Evolutionary conservation across 2,329 filamentous ascomycete genomes (phyloP).

Genomic region (Fusarium solani-melongenae): DNA sequence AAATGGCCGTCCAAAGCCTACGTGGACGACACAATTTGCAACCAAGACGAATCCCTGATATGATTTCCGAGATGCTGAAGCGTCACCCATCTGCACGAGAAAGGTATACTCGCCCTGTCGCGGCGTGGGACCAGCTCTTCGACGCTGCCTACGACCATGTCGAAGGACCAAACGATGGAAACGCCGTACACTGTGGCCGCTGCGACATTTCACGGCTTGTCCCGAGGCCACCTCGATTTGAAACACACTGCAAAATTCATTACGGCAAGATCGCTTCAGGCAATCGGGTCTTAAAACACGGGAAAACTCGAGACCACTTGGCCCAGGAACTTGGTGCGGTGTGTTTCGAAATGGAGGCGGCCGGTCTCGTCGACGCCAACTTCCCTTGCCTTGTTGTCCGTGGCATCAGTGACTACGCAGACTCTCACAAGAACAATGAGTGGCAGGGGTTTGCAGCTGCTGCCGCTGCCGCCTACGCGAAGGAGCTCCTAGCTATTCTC

Average conservation of each 20-base stretch:
- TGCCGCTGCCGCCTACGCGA: not conserved
- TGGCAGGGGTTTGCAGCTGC: not conserved
- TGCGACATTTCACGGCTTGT: not conserved
- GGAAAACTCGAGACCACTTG: not conserved
- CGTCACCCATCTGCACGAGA: too few species aligned
- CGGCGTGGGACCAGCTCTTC: too few species aligned
- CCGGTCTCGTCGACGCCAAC: not conserved
- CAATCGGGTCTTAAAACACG: not conserved
- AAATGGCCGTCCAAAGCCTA: not conserved
- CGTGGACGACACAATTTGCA: not conserved
- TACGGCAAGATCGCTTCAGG: not conserved
- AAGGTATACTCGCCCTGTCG: too few species aligned
- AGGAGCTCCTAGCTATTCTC: not conserved
- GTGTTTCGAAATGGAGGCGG: not conserved
- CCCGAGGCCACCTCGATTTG: not conserved
- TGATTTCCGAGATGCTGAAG: not conserved
- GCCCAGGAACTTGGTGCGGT: not conserved
- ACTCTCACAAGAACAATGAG: not conserved
- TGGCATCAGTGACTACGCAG: not conserved
- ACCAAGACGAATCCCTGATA: not conserved
- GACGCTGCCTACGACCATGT: not conserved
- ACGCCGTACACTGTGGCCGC: fast-evolving
- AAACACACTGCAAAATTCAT: not conserved
- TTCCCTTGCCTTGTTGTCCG: not conserved
- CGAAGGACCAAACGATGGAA: not conserved